Percentiles rank a stretch among this genome's conserved stretches.
Evolutionary conservation across 768 basidiomycete species (phyloP).

Genomic region (Pleurotus giganteus): DNA sequence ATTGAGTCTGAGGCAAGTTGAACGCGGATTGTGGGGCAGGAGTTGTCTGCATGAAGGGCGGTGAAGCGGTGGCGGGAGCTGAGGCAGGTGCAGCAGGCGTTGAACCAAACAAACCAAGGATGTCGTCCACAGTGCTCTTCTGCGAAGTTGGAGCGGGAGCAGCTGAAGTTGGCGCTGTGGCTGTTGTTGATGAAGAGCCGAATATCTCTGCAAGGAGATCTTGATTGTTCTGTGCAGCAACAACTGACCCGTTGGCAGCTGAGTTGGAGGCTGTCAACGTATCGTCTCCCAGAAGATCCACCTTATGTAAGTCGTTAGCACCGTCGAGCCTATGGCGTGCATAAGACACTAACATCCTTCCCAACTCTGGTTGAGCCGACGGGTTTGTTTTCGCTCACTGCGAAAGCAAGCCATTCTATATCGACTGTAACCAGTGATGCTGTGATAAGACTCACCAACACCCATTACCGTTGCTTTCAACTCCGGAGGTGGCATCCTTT

Average conservation of each 20-base stretch:
- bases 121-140: constrained; percentile 77
- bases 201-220: constrained; percentile 94
- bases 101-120: constrained; percentile 82
- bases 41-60: constrained; percentile 16
- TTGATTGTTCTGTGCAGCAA: constrained; percentile 61
- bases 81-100: constrained; percentile 35
- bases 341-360: constrained; percentile 57
- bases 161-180: constrained; percentile 32
- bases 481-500: constrained; percentile 99
- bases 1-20: constrained; percentile 35
- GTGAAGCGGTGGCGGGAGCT: constrained; percentile 27
- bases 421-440: constrained; percentile 9
- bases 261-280: constrained; percentile 38
- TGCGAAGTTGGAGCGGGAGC: constrained; percentile 44
- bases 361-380: constrained; percentile 85
- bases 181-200: constrained; percentile 47
- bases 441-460: constrained; percentile 60
- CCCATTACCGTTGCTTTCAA: constrained; percentile 97
- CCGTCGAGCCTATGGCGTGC: background rate
- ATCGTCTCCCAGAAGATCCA: constrained; percentile 85
- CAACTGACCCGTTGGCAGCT: constrained; percentile 38
- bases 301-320: constrained; percentile 31
- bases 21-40: constrained; percentile 31
- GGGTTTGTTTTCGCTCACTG: constrained; percentile 94
- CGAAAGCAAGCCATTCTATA: background rate